Conservation (phyloP, 2,329 filamentous ascomycete genomes). For the Lasiodiplodia gonubiensis region DNA sequence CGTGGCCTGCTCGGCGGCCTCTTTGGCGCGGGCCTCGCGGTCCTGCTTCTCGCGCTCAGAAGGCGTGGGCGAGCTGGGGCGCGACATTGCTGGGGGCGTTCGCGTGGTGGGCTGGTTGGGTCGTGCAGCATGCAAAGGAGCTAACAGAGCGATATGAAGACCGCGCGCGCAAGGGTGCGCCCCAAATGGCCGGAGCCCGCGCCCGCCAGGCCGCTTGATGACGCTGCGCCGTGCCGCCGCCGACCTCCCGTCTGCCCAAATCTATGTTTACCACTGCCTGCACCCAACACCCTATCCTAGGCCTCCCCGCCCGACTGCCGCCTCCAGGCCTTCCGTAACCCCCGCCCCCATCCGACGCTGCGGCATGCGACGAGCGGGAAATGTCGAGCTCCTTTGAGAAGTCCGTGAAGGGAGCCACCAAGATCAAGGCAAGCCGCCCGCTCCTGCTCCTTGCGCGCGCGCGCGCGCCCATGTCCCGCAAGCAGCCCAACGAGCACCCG, state of each 20-base stretch:
- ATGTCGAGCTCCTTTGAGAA: slow-evolving; percentile 97
- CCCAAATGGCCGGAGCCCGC: slow-evolving; percentile 10
- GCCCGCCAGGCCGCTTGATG: slow-evolving; percentile 15
- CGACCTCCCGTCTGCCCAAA: slow-evolving; percentile 18
- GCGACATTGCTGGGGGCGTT: slow-evolving; percentile 37
- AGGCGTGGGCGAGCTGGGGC: slow-evolving; percentile 53
- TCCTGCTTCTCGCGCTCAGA: slow-evolving; percentile 62
- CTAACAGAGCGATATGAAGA: slow-evolving; percentile 11
- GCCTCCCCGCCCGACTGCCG: slow-evolving; percentile 19
- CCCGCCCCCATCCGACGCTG: slow-evolving; percentile 9
- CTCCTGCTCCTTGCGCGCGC: slow-evolving; percentile 25
- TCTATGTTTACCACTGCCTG: slow-evolving; percentile 20
- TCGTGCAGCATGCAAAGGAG: slow-evolving; percentile 10
- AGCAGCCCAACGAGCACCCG: slow-evolving; percentile 30
- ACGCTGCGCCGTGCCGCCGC: slow-evolving; percentile 20
- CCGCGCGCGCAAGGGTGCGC: slow-evolving; percentile 2
- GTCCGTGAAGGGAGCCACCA: slow-evolving; percentile 97
- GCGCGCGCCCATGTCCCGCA: slow-evolving; percentile 5
- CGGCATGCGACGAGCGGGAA: slow-evolving; percentile 32
- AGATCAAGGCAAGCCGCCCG: slow-evolving; percentile 75
- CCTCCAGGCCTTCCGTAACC: background rate
- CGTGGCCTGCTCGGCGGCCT: slow-evolving; percentile 84
- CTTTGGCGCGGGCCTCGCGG: slow-evolving; percentile 68
- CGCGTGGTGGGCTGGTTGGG: slow-evolving; percentile 9
- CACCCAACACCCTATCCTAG: slow-evolving; percentile 13